A percentile compares a stretch with the other conserved stretches of the same genome.
These are phyloP conservation scores for Comarum palustre DNA, from an alignment of 306 rosid species.

Conservation along the genomic window DNA sequence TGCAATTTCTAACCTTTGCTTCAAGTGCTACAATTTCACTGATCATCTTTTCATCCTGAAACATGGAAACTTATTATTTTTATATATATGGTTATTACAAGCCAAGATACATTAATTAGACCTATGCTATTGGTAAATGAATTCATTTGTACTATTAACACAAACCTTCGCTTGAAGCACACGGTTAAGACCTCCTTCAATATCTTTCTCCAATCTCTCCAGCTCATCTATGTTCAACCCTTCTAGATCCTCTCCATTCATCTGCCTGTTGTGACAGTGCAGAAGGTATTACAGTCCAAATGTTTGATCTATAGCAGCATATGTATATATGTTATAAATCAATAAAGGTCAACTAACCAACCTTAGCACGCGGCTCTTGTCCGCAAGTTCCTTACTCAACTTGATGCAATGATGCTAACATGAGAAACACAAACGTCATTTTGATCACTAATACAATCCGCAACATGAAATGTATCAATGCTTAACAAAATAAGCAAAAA, in stretches of 20 bases:
- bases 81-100: not conserved
- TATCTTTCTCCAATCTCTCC: constrained; percentile 27
- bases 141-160: not conserved
- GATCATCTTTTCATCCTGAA: constrained; percentile 30
- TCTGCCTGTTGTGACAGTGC: constrained; percentile 25
- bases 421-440: not conserved
- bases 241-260: constrained; percentile 38
- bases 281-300: not conserved
- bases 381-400: constrained; percentile 36
- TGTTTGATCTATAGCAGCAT: not conserved
- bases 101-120: not conserved
- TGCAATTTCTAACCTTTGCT: constrained; percentile 27
- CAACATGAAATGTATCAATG: not conserved
- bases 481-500: not conserved
- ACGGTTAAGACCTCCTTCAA: constrained; percentile 34
- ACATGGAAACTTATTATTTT: not conserved
- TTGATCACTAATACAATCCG: not conserved
- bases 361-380: constrained; percentile 33
- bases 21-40: constrained; percentile 29
- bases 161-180: constrained; percentile 35
- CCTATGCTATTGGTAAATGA: not conserved
- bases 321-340: not conserved
- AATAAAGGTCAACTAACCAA: not conserved
- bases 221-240: constrained; percentile 34
- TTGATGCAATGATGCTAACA: constrained; percentile 20